A percentile compares a stretch with the other conserved stretches of the same genome.
These are phyloP conservation scores for Pythium apleroticum DNA, from an alignment of 352 stramenopile species.

Conservation along the genomic window DNA sequence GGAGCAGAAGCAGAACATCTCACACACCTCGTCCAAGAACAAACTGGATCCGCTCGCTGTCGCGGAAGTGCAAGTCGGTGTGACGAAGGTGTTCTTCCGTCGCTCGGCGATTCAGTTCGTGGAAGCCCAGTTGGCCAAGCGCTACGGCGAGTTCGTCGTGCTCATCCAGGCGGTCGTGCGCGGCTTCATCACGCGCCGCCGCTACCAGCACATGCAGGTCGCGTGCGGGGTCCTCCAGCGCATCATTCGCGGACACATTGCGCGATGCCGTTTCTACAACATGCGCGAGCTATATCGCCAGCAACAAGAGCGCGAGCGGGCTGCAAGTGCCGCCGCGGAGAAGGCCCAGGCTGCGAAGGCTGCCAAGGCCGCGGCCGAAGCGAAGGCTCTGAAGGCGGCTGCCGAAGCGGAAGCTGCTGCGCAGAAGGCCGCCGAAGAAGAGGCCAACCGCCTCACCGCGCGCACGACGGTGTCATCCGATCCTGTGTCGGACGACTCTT, in stretches of 20 bases:
- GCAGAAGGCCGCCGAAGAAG: slow-evolving; percentile 36
- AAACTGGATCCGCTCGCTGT: slow-evolving; percentile 45
- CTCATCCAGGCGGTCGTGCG: slow-evolving; percentile 78
- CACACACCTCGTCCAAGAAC: slow-evolving; percentile 34
- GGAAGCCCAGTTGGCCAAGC: slow-evolving; percentile 82
- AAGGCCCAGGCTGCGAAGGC: slow-evolving; percentile 10
- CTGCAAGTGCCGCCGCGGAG: slow-evolving; percentile 27
- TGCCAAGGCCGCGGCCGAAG: slow-evolving; percentile 12
- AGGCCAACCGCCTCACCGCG: slow-evolving; percentile 60
- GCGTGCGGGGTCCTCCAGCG: slow-evolving; percentile 53
- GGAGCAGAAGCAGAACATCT: slow-evolving; percentile 17
- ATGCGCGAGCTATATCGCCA: slow-evolving; percentile 50
- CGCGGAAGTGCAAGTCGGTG: slow-evolving; percentile 75
- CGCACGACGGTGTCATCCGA: slow-evolving; percentile 58
- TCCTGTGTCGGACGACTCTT: slow-evolving; percentile 68
- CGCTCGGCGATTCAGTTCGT: slow-evolving; percentile 84
- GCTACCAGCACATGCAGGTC: slow-evolving; percentile 47
- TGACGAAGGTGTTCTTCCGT: slow-evolving; percentile 83
- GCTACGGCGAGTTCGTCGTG: slow-evolving; percentile 84
- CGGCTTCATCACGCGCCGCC: slow-evolving; percentile 49
- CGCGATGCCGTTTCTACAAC: slow-evolving; percentile 51
- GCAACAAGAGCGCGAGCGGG: slow-evolving; percentile 46
- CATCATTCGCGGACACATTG: slow-evolving; percentile 65
- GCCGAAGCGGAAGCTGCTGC: slow-evolving; percentile 18
- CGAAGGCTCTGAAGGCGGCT: slow-evolving; percentile 13